Percentiles rank a stretch among this genome's conserved stretches.
phyloP scores from a whole-genome alignment of 352 stramenopile genomes.

The Phytophthora pisi region DNA sequence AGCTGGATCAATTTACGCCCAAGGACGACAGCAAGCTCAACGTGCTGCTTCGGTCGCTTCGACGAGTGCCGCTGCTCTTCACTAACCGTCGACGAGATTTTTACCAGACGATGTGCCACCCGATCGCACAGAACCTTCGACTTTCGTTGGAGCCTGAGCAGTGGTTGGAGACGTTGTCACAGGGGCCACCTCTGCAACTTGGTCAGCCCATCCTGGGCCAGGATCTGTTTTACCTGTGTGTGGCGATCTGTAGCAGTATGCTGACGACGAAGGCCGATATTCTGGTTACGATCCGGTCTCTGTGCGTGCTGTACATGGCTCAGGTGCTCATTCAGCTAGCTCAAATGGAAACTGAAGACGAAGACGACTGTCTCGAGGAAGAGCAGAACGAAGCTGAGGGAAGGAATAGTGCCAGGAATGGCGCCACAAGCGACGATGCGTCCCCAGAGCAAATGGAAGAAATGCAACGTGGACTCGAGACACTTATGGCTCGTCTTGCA shows the following conservation, averaged over 20 bases:
- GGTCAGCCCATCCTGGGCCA: slow-evolving; percentile 70
- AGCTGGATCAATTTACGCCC: slow-evolving; percentile 72
- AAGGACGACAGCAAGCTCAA: slow-evolving; percentile 86
- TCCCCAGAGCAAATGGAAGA: slow-evolving; percentile 41
- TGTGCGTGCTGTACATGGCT: slow-evolving; percentile 80
- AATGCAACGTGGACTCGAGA: slow-evolving; percentile 55
- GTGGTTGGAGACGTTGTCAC: slow-evolving; percentile 54
- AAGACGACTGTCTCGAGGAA: slow-evolving; percentile 52
- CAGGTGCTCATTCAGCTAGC: slow-evolving; percentile 78
- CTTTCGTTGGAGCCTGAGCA: slow-evolving; percentile 47
- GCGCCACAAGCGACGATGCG: slow-evolving; percentile 8
- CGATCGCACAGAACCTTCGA: slow-evolving; percentile 57
- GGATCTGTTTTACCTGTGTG: slow-evolving; percentile 77
- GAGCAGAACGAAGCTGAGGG: slow-evolving; percentile 25
- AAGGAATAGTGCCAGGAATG: background rate
- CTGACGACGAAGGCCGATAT: slow-evolving; percentile 81
- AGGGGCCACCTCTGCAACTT: slow-evolving; percentile 57
- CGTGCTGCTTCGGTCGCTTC: slow-evolving; percentile 64
- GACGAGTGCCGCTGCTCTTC: slow-evolving; percentile 64
- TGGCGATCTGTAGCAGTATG: slow-evolving; percentile 82
- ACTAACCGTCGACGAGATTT: slow-evolving; percentile 55
- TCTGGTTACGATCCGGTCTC: slow-evolving; percentile 73
- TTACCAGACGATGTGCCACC: slow-evolving; percentile 53
- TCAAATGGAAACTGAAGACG: slow-evolving; percentile 57
- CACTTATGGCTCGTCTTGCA: slow-evolving; percentile 59